Base-by-base conservation (phyloP, 169 alveolate species). In the Eimeria zaria region DNA sequence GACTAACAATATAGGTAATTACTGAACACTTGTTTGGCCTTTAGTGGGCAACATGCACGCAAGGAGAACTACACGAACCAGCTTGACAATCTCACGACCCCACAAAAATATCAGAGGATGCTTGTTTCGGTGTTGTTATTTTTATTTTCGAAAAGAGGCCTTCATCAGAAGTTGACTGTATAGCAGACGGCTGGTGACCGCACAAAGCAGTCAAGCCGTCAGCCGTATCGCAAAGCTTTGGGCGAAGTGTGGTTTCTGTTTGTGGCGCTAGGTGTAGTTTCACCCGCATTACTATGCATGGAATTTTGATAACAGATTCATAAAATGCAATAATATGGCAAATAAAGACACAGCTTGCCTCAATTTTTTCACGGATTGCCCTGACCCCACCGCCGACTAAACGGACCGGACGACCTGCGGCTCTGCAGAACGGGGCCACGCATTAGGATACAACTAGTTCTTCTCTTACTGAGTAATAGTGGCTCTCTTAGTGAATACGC, bases 381-480 rank as follows among this genome's bases (percentile, higher is more conserved):
- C 27, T 33, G 22, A 67, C 78, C 78, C 78, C 78, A 67, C 78
- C 33, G 78, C 41, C 78, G 78, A n/a, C 78, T n/a, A 33, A 2
- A 64, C 41, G 30, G 44, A 30, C 78, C 27, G 5, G 48, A 16
- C 33, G 44, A 46, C 5, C 48, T 30, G 78, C 78, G 46, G 78
- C 78, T 8, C 48, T 33, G 36, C 33, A 12, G 22, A n/a, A 30
- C 24, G 44, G 55, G 16, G 4, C 9, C 78, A 30, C 39, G 41
- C 36, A 11, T 39, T 22, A 36, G 18, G 24, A 67, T 30, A 30
- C 78, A 33, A n/a, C 11, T 6, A 62, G 73, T 62, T 12, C 46
- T 9, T 11, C 46, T 67, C 46, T 7, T 67, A 2, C 5, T 67
- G 78, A 67, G 46, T 33, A n/a, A 2, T 30, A 0, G 27, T 3